Percentiles rank a stretch among this genome's conserved stretches.
These are phyloP conservation scores for Serendipita sp. DNA, from an alignment of 768 basidiomycete genomes.

Conservation along the genomic window DNA sequence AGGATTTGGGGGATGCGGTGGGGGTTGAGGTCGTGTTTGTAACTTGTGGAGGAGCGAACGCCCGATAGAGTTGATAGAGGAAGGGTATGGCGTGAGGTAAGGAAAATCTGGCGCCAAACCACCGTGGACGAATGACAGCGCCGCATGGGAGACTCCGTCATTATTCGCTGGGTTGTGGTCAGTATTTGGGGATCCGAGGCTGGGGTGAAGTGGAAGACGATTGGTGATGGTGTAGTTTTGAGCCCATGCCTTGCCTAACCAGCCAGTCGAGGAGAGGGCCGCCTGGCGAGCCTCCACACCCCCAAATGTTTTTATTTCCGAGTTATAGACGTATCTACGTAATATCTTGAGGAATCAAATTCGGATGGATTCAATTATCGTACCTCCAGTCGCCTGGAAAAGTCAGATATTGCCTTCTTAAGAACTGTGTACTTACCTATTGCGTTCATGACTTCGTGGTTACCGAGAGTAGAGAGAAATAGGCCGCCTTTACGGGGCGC, in stretches of 20 bases:
- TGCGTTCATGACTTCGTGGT: conserved; percentile 94
- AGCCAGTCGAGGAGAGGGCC: conserved; percentile 50
- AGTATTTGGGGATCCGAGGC: conserved; percentile 50
- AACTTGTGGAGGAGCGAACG: conserved; percentile 53
- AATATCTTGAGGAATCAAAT: not conserved
- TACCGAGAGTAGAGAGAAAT: conserved; percentile 69
- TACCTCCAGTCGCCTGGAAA: conserved; percentile 71
- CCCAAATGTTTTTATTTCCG: conserved; percentile 74
- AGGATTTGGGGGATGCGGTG: conserved; percentile 64
- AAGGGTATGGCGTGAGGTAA: conserved; percentile 66
- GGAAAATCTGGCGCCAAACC: conserved; percentile 68
- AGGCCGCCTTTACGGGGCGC: conserved; percentile 53
- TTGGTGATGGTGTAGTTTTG: conserved; percentile 69
- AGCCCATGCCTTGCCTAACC: conserved; percentile 70
- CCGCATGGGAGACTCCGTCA: conserved; percentile 52
- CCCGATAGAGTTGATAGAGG: conserved; percentile 63
- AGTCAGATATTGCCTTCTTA: conserved; percentile 6
- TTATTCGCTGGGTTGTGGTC: conserved; percentile 32
- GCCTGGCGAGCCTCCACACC: conserved; percentile 52
- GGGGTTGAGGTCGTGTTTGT: conserved; percentile 50
- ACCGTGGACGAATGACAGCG: conserved; percentile 87
- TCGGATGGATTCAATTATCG: conserved; percentile 8
- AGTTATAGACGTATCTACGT: conserved; percentile 63
- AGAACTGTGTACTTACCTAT: conserved; percentile 33
- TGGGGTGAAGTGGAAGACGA: conserved; percentile 64